A percentile compares a stretch with the other conserved stretches of the same genome.
phyloP scores from a whole-genome alignment of 345 rosid genomes.

The Erodium maritimum region DNA sequence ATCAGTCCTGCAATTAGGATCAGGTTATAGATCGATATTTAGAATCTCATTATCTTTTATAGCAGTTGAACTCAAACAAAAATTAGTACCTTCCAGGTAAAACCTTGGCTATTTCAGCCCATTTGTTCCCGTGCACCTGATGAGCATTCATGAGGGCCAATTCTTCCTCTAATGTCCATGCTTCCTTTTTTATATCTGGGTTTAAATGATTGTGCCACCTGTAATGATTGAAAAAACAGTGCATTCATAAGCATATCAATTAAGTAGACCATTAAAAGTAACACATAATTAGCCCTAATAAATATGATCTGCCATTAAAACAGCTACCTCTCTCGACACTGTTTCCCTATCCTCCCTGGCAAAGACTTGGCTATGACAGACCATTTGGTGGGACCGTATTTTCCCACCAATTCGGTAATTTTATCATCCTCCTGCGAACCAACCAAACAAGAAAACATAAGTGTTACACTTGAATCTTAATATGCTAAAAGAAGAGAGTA shows the following conservation, averaged over 20 bases:
- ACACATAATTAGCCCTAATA: not conserved
- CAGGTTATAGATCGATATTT: not conserved
- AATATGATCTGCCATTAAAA: not conserved
- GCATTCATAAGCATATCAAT: not conserved
- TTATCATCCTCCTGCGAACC: slow-evolving; percentile 39
- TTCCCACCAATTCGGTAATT: slow-evolving; percentile 27
- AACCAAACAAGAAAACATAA: not conserved
- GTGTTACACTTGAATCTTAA: not conserved
- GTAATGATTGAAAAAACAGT: slow-evolving; percentile 4
- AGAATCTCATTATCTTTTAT: not conserved
- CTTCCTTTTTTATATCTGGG: slow-evolving; percentile 87
- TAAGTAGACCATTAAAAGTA: too few species aligned
- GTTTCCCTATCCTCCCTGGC: slow-evolving; percentile 63
- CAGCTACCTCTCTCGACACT: slow-evolving; percentile 61
- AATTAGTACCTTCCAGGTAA: slow-evolving; percentile 80
- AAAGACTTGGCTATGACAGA: slow-evolving; percentile 46
- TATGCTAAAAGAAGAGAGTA: not conserved
- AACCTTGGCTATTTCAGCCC: slow-evolving; percentile 98
- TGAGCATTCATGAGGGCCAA: slow-evolving; percentile 73
- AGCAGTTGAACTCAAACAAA: not conserved
- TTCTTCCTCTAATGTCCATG: slow-evolving; percentile 92
- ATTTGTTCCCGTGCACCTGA: slow-evolving; percentile 62
- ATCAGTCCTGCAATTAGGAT: slow-evolving; percentile 29
- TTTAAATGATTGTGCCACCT: slow-evolving; percentile 99
- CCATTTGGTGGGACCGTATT: slow-evolving; percentile 43